These are phyloP conservation scores for Ceratonia siliqua DNA, from an alignment of 306 rosid genomes.

Conservation along the genomic window DNA sequence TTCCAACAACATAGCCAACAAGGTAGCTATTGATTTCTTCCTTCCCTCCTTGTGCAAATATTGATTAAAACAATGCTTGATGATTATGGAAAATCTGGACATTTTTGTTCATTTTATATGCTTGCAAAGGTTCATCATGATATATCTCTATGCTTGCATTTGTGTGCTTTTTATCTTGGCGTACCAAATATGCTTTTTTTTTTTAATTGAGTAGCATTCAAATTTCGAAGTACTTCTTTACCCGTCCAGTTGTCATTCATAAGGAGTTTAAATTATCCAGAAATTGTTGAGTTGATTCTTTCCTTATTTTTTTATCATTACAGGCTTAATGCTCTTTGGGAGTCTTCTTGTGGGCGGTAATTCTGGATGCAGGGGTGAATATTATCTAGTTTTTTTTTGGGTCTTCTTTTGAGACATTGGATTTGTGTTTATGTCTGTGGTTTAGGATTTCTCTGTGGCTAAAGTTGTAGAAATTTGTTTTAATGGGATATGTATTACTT, in stretches of 20 bases:
- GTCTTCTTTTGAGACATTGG: constrained; percentile 43
- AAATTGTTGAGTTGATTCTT: not conserved
- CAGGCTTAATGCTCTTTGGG: constrained; percentile 66
- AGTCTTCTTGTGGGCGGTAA: constrained; percentile 52
- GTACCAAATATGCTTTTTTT: not conserved
- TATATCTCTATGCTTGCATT: not conserved
- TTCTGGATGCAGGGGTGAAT: constrained; percentile 98
- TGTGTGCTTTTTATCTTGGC: not conserved
- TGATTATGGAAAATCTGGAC: not conserved
- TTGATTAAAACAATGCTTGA: not conserved
- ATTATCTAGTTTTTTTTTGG: constrained; percentile 69
- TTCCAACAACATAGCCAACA: constrained; percentile 98
- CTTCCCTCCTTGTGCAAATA: not conserved
- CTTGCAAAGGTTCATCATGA: constrained; percentile 1
- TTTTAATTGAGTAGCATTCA: not conserved
- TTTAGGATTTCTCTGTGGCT: constrained; percentile 56
- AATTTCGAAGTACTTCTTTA: not conserved
- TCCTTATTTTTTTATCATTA: not conserved
- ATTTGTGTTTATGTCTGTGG: constrained; percentile 46
- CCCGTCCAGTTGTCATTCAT: not conserved
- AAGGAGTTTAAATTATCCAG: not conserved
- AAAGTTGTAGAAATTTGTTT: constrained; percentile 57
- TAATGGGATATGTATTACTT: constrained; percentile 50
- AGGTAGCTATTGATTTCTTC: constrained; percentile 52
- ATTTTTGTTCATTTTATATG: constrained; percentile 10